phyloP scores from a whole-genome alignment of 2,329 filamentous ascomycete genomes.

The Calonectria montana region DNA sequence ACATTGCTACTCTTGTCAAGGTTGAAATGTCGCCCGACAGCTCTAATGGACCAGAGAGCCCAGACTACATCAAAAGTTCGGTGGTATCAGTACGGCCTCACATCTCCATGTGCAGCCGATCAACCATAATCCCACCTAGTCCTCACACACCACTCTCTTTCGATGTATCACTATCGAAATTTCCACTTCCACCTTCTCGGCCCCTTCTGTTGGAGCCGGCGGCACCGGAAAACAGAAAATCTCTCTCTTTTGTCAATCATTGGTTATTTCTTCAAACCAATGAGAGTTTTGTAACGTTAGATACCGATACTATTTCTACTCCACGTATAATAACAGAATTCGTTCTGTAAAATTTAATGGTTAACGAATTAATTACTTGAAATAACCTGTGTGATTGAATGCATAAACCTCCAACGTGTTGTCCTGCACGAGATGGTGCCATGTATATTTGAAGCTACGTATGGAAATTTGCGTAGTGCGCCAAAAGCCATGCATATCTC shows the following conservation, averaged over 20 bases:
- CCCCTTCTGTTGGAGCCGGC: not conserved
- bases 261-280: slow-evolving; percentile 1
- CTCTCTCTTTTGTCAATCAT: not conserved
- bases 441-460: slow-evolving; percentile 31
- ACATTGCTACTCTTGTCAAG: not conserved
- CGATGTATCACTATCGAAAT: slow-evolving; percentile 4
- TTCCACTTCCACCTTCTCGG: not conserved
- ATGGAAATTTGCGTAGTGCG: no score
- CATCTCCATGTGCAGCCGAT: not conserved
- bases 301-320: not conserved
- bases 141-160: not conserved
- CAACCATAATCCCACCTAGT: not conserved
- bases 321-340: not conserved
- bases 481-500: no score
- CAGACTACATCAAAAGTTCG: not conserved
- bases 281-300: not conserved
- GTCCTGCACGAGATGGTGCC: not conserved
- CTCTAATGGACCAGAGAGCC: not conserved
- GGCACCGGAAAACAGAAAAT: not conserved
- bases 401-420: not conserved
- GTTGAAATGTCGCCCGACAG: not conserved
- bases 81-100: not conserved
- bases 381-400: not conserved
- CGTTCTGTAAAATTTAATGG: not conserved
- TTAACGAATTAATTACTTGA: not conserved